Conservation (phyloP, 495 filamentous ascomycete species). For the Staphylotrichum tortipilum region DNA sequence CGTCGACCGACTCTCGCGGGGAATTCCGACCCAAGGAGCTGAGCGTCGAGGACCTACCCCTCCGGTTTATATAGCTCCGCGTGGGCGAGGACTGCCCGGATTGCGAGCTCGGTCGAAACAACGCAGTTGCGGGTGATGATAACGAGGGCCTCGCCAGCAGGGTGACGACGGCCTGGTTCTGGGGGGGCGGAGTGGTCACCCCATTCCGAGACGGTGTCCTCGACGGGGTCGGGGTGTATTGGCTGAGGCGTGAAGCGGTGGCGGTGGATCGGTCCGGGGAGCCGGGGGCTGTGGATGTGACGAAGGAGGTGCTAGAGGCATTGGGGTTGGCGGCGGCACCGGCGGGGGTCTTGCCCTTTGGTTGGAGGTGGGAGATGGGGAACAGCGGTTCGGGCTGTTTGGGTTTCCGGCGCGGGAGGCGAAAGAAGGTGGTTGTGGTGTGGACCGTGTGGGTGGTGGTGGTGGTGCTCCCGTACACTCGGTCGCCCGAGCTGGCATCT, state of each 20-base stretch:
- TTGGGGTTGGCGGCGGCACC: slow-evolving; percentile 21
- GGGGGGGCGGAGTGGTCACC: slow-evolving; percentile 28
- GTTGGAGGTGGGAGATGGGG: slow-evolving; percentile 60
- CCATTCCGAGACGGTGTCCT: slow-evolving; percentile 42
- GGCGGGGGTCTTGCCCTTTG: slow-evolving; percentile 48
- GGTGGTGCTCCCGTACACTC: slow-evolving; percentile 53
- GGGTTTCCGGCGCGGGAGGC: slow-evolving; percentile 64
- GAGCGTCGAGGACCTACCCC: slow-evolving; percentile 83
- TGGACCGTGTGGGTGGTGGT: slow-evolving; percentile 54
- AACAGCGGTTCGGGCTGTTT: slow-evolving; percentile 81
- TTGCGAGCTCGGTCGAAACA: slow-evolving; percentile 57
- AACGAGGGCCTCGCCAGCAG: slow-evolving; percentile 25
- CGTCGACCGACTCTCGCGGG: slow-evolving; percentile 45
- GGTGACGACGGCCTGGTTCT: slow-evolving; percentile 17
- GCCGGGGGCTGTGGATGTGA: slow-evolving; percentile 18
- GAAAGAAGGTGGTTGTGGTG: slow-evolving; percentile 66
- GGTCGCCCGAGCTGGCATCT: slow-evolving; percentile 76
- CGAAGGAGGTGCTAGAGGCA: slow-evolving; percentile 25
- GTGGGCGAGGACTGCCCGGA: slow-evolving; percentile 69
- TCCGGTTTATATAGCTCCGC: slow-evolving; percentile 43
- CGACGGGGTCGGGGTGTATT: slow-evolving; percentile 38
- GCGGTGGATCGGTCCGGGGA: slow-evolving; percentile 9
- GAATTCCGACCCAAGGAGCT: slow-evolving; percentile 54
- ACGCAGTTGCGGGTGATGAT: slow-evolving; percentile 42
- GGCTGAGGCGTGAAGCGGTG: slow-evolving; percentile 17